Conservation (phyloP, 1,284 basidiomycete genomes). For the Cryptococcus sp. region DNA sequence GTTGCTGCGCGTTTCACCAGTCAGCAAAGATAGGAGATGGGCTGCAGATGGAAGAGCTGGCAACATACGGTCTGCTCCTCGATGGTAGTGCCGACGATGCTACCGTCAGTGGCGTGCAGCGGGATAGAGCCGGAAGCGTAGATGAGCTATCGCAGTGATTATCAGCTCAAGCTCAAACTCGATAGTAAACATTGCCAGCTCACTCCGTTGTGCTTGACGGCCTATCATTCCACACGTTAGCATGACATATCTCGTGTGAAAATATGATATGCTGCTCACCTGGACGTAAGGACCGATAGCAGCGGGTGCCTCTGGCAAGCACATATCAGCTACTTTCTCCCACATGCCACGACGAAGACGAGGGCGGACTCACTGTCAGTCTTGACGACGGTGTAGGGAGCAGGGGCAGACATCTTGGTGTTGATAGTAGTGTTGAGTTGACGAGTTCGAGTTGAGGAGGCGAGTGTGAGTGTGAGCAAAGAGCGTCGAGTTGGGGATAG, state of each 20-base stretch:
- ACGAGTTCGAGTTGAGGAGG: background rate
- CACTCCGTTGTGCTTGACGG: slow-evolving; percentile 75
- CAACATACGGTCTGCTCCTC: slow-evolving; percentile 69
- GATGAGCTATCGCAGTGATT: slow-evolving; percentile 57
- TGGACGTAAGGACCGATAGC: slow-evolving; percentile 86
- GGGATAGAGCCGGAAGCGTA: slow-evolving; percentile 91
- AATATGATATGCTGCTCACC: slow-evolving; percentile 20
- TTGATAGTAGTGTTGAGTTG: background rate
- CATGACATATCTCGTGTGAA: no score
- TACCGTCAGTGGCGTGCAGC: slow-evolving; percentile 71
- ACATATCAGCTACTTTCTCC: background rate
- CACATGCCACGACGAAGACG: background rate
- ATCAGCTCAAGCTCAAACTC: background rate
- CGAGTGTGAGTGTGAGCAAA: background rate
- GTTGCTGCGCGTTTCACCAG: slow-evolving; percentile 53
- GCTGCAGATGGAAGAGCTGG: background rate
- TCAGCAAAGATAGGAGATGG: no score
- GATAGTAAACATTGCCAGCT: slow-evolving; percentile 9
- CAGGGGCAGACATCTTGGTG: slow-evolving; percentile 34
- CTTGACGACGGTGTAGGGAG: slow-evolving; percentile 51
- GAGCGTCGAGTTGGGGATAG: background rate
- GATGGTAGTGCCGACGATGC: slow-evolving; percentile 76
- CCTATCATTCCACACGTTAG: slow-evolving; percentile 57
- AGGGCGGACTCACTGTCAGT: slow-evolving; percentile 46
- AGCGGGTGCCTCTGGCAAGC: slow-evolving; percentile 68